Conservation (phyloP, 768 basidiomycete species). For the Hemileccinum impolitum region DNA sequence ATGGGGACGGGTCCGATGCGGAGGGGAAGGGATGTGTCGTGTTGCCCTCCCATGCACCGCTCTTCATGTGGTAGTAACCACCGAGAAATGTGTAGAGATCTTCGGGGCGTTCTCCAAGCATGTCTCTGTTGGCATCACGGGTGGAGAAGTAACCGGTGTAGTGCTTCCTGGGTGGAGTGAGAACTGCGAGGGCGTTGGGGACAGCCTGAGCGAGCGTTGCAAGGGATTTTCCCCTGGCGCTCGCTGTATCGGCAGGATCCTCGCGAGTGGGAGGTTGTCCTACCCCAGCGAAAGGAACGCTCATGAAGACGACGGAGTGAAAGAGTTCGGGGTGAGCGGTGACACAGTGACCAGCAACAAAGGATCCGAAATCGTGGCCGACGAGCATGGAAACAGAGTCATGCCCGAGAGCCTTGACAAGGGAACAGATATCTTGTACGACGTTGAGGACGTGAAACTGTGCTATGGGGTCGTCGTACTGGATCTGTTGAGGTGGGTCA, state of each 20-base stretch:
- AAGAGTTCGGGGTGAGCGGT: conserved; percentile 57
- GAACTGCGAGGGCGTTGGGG: conserved; percentile 29
- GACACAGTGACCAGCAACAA: conserved; percentile 50
- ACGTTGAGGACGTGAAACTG: conserved; percentile 52
- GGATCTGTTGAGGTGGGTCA: conserved; percentile 15
- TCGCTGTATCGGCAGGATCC: conserved; percentile 4
- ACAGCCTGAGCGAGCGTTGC: conserved; percentile 5
- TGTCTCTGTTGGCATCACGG: conserved; percentile 44
- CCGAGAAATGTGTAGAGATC: conserved; percentile 24
- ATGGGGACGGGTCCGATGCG: conserved; percentile 19
- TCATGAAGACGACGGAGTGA: conserved; percentile 55
- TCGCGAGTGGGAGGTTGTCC: conserved; percentile 26
- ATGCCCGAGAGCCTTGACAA: conserved; percentile 52
- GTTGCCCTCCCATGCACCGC: conserved; percentile 49
- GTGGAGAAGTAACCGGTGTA: conserved; percentile 51
- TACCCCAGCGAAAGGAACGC: conserved; percentile 50
- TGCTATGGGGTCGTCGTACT: conserved; percentile 47
- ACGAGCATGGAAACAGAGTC: conserved; percentile 45
- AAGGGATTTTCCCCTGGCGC: conserved; percentile 9
- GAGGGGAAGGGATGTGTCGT: conserved; percentile 36
- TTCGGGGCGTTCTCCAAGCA: conserved; percentile 26
- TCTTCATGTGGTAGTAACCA: conserved; percentile 47
- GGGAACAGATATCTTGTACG: conserved; percentile 48
- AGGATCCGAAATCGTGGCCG: conserved; percentile 61
- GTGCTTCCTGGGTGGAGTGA: conserved; percentile 55